Base-by-base conservation (phyloP, 2,329 filamentous ascomycete genomes). In the Pestalotiopsis sp. region DNA sequence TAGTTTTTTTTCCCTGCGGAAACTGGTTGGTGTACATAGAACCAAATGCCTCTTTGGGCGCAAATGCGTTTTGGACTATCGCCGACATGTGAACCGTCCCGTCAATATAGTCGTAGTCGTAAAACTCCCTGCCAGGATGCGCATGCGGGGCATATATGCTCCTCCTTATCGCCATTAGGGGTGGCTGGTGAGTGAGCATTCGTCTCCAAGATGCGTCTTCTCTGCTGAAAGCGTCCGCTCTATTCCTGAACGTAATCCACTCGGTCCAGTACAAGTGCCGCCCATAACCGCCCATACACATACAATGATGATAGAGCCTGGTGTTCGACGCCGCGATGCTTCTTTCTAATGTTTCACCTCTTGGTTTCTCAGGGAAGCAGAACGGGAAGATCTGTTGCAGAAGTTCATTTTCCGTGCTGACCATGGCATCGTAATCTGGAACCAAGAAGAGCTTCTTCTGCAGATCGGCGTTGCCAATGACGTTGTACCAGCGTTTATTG, bases 141-240 rank as follows among this genome's bases (percentile, higher is more conserved):
- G 20, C 20, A 23, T 23, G 20, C 20, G 20, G 20, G 20, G 20
- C 20, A 23, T 23, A 23, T 23, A 23, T 23, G 20, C 20, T 25
- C 25, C 25, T 25, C 4, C 25, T 27, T 4, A 25, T 11, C 12
- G 11, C 31, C 11, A n/a, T 13, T 6, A 52, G n/a, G 5, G 62
- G 62, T 12, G 62, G 62, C 36, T 65, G 62, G 40, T 52, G 62
- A 13, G 40, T 31, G 17, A 65, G 13, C 62, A 65, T 65, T 2
- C 40, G 62, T 17, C 27, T 25, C 62, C 62, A 65, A 14, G 38
- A 49, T 49, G 62, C 62, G 4, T 65, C 40, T 25, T 2, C 31
- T 12, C 62, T 25, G 38, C 41, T 17, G 38, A 27, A 65, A 13
- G 62, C 62, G 4, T 49, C 62, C 38, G 57, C 23, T 59, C 11